Evolutionary conservation across 2,329 filamentous ascomycete genomes (phyloP), one percentile per base, ranked within the genome.

Genomic region (Botrytis byssoidea): DNA sequence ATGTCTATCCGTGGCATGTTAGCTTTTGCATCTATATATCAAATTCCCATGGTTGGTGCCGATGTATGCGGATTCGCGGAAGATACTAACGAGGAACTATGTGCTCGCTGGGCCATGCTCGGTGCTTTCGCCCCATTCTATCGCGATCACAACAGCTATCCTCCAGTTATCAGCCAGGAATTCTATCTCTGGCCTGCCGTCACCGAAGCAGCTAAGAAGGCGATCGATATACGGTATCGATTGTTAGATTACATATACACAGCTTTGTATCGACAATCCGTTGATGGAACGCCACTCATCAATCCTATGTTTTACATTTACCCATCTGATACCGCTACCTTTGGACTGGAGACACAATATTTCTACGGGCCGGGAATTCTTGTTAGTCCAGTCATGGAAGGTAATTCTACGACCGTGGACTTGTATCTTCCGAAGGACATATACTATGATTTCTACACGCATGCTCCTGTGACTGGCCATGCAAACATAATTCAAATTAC

Each of bases 241-340:
- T 85, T 95, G n/a, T 85, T 95, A 20, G 92, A 94, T 79, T 95
- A 94, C 83, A 85, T 93, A 74, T 95, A 95, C 84, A 94, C 92
- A 0, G 88, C 90, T 0, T 85, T 94, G 77, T 85, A 90, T 79
- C 73, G 74, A 82, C 88, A 93, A 80, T 87, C 85, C 44, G 79
- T 84, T 29, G 86, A 87, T 61, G 93, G 93, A 48, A 86, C 86
- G 2, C 92, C 93, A 0, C 84, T 90, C 76, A 83, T 94, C 72
- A 89, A 89, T 77, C 92, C 93, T 0, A 82, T 94, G 73, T 93
- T 92, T 83, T 95, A 90, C 83, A 80, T 89, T 42, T 95, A 94
- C 80, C 92, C 86, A 4, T 57, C 81, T 29, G 87, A 88, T 76
- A 76, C 80, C 42, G 82, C 81, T 46, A 85, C 85, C 0, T 87